These are phyloP conservation scores for Adansonia grandidieri DNA, from an alignment of 441 rosid genomes.

Conservation along the genomic window DNA sequence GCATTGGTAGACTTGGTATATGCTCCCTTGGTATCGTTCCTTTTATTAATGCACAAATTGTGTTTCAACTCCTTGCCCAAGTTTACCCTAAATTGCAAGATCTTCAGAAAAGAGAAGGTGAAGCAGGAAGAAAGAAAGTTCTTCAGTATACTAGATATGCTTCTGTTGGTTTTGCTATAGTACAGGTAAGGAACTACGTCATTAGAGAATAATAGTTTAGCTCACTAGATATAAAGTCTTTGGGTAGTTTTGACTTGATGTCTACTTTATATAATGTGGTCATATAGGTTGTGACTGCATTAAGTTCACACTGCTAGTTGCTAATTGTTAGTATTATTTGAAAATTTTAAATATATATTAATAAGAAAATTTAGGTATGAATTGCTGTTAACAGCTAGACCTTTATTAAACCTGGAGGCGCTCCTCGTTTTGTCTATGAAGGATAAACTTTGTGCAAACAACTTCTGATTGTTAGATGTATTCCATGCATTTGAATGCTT, in stretches of 20 bases:
- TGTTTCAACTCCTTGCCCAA: constrained; percentile 98
- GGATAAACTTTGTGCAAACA: not conserved
- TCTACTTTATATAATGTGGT: not conserved
- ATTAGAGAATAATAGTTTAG: constrained; percentile 3
- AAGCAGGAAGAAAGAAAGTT: constrained; percentile 95
- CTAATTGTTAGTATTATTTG: not conserved
- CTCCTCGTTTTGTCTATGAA: not conserved
- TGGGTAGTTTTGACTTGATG: constrained; percentile 22
- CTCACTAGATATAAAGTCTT: constrained; percentile 18
- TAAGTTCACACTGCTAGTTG: not conserved
- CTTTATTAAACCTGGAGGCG: not conserved
- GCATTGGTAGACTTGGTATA: constrained; percentile 95
- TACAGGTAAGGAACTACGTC: constrained; percentile 52
- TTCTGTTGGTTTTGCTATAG: constrained; percentile 93
- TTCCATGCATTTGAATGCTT: not conserved
- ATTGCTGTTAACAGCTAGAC: not conserved
- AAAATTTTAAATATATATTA: not conserved
- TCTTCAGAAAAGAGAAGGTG: constrained; percentile 98
- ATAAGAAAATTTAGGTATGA: not conserved
- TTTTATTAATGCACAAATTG: constrained; percentile 95
- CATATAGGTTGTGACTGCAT: not conserved
- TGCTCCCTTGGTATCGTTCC: constrained; percentile 97
- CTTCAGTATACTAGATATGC: constrained; percentile 92
- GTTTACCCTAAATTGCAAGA: constrained; percentile 96
- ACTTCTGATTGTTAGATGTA: not conserved